phyloP scores from a whole-genome alignment of 345 rosid species.

The Excoecaria cochinchinensis region DNA sequence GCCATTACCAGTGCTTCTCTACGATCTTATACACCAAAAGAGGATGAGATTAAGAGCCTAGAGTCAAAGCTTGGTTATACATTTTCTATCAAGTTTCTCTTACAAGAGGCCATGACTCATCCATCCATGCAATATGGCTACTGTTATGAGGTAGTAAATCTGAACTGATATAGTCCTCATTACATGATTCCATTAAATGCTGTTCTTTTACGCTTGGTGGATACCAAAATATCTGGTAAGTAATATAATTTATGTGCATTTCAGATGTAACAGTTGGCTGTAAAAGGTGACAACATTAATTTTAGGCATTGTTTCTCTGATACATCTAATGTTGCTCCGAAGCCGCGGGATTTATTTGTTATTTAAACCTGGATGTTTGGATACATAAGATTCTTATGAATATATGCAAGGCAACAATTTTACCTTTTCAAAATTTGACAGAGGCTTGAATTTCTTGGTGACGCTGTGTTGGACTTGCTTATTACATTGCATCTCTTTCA shows the following conservation, averaged over 20 bases:
- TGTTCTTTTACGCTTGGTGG: not conserved
- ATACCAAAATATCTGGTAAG: not conserved
- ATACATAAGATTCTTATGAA: not conserved
- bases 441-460: slow-evolving; percentile 97
- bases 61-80: slow-evolving; percentile 63
- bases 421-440: slow-evolving; percentile 31
- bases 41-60: slow-evolving; percentile 42
- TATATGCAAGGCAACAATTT: not conserved
- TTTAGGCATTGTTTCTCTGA: not conserved
- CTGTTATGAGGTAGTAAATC: slow-evolving; percentile 63
- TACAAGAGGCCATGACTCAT: slow-evolving; percentile 84
- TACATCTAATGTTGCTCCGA: not conserved
- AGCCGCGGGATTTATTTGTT: not conserved
- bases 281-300: not conserved
- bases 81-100: slow-evolving; percentile 62
- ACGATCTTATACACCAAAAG: slow-evolving; percentile 43
- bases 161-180: not conserved
- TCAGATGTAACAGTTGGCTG: not conserved
- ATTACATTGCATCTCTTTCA: slow-evolving; percentile 77
- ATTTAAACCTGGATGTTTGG: not conserved
- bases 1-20: slow-evolving; percentile 50
- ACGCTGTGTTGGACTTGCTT: slow-evolving; percentile 77
- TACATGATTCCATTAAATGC: too few relatives aligned
- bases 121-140: slow-evolving; percentile 47
- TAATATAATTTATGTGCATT: not conserved